Conservation (phyloP, 306 rosid genomes). For the Rosa multiflora region DNA sequence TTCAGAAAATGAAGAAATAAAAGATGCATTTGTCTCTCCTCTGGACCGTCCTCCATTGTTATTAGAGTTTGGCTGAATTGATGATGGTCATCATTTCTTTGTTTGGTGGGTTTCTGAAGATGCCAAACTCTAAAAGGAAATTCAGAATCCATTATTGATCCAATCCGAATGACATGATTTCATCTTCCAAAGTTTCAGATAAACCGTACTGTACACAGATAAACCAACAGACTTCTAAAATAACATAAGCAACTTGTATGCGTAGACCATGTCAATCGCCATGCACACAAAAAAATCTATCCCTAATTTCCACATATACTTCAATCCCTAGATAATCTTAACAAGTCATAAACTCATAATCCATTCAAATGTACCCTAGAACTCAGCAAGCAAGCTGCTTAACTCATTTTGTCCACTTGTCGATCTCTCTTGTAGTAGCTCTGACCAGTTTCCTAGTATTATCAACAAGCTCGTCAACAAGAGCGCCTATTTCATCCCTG, state of each 20-base stretch:
- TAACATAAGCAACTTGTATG: neutral
- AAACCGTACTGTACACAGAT: neutral
- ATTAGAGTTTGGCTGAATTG: no score
- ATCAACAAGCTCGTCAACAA: conserved; percentile 67
- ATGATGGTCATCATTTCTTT: no score
- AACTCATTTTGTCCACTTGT: conserved; percentile 71
- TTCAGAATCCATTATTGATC: neutral
- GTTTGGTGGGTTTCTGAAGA: neutral
- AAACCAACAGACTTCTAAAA: neutral
- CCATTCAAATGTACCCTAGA: neutral
- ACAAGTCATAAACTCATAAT: neutral
- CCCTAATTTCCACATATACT: neutral
- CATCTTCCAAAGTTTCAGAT: neutral
- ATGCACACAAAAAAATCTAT: neutral
- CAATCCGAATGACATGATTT: neutral
- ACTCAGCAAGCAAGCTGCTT: neutral
- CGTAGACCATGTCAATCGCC: neutral
- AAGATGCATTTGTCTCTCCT: no score
- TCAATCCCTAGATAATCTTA: neutral
- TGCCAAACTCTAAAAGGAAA: neutral
- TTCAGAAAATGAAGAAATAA: no score
- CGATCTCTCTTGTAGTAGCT: conserved; percentile 67
- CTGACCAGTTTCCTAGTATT: conserved; percentile 63
- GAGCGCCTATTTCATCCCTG: conserved; percentile 70
- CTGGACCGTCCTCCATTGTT: no score